phyloP scores from a whole-genome alignment of 805 yeast genomes.

The Barnettozyma californica region DNA sequence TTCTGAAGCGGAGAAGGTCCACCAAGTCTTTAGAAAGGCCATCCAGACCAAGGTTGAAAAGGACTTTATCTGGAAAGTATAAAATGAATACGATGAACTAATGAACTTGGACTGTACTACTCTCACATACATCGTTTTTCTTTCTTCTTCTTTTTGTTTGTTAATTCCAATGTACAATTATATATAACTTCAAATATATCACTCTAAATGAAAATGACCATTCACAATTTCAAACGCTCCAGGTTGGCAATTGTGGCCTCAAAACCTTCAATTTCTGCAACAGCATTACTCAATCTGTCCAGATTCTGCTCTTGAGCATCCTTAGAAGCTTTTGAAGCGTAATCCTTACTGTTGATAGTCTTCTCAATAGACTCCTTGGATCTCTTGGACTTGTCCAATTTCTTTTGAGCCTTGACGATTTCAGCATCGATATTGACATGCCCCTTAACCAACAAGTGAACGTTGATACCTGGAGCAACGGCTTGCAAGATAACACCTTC shows the following conservation, averaged over 20 bases:
- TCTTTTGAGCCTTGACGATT: constrained; percentile 75
- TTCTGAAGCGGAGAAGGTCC: constrained; percentile 39
- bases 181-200: neutral
- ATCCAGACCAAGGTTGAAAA: constrained; percentile 42
- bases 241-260: constrained; percentile 81
- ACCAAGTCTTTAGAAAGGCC: constrained; percentile 41
- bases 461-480: constrained; percentile 75
- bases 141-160: no score
- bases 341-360: constrained; percentile 66
- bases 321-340: constrained; percentile 76
- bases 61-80: constrained; percentile 56
- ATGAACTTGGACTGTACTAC: neutral
- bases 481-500: constrained; percentile 86
- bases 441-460: constrained; percentile 90
- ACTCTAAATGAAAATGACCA: neutral
- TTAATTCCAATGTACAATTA: neutral
- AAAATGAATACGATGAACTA: constrained; percentile 8
- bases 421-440: constrained; percentile 90
- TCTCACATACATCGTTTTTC: neutral
- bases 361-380: constrained; percentile 61
- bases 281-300: constrained; percentile 59
- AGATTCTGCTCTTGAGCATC: constrained; percentile 75
- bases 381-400: constrained; percentile 60
- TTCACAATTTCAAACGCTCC: constrained; percentile 63
- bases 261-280: constrained; percentile 87